Percentiles rank a stretch among this genome's conserved stretches.
Evolutionary conservation across 768 basidiomycete species (phyloP).

Genomic region (Leucocoprinus birnbaumii): DNA sequence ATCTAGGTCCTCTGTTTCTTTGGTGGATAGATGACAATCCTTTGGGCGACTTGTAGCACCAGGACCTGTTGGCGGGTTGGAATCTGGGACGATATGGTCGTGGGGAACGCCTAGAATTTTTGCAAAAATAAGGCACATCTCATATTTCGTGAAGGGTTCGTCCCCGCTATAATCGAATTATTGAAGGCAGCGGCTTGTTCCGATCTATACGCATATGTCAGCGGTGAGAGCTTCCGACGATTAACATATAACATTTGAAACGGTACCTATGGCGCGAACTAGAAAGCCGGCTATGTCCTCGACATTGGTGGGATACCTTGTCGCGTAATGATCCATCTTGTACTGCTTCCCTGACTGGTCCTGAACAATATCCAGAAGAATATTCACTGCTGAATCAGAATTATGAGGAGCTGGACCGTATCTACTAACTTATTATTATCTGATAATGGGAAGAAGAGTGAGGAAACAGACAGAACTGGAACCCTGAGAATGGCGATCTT

Average conservation of each 20-base stretch:
- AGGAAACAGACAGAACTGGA: conserved; percentile 71
- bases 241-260: neutral
- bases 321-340: conserved; percentile 96
- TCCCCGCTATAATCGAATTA: conserved; percentile 85
- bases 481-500: conserved; percentile 76
- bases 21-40: conserved; percentile 77
- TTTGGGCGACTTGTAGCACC: conserved; percentile 75
- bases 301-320: conserved; percentile 90
- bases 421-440: conserved; percentile 35
- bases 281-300: conserved; percentile 85
- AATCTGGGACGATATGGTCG: conserved; percentile 71
- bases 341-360: conserved; percentile 87
- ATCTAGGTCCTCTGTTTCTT: conserved; percentile 68
- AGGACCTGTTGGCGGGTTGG: conserved; percentile 56
- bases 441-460: neutral
- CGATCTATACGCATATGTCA: conserved; percentile 19
- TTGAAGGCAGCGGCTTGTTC: conserved; percentile 54
- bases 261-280: conserved; percentile 64
- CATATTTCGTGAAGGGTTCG: conserved; percentile 89
- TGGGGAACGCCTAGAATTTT: conserved; percentile 69
- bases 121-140: conserved; percentile 81
- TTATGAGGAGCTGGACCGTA: conserved; percentile 87
- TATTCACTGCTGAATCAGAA: conserved; percentile 86
- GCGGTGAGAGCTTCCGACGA: neutral
- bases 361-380: conserved; percentile 81